A percentile compares a stretch with the other conserved stretches of the same genome.
Evolutionary conservation across 441 rosid genomes (phyloP).

Genomic region (Euphorbia corollata): DNA sequence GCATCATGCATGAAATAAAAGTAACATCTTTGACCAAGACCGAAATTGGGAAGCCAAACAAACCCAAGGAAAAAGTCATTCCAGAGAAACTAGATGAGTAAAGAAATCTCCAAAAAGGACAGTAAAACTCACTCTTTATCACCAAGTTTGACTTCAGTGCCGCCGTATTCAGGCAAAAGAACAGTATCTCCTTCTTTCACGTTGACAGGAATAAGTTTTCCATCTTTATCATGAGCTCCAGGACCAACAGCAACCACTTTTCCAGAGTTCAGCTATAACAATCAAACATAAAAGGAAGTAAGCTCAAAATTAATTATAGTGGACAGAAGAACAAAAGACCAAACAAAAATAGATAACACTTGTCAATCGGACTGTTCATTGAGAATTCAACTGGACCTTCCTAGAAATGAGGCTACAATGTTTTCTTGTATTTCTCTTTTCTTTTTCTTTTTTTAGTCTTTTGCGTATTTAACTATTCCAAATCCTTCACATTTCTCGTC

Average conservation of each 20-base stretch:
- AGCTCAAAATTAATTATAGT: too few species aligned
- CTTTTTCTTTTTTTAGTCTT: too few species aligned
- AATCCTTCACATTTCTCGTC: background rate
- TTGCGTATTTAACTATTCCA: too few species aligned
- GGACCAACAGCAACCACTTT: slow-evolving; percentile 63
- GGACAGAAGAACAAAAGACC: background rate
- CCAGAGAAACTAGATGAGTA: background rate
- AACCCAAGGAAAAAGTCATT: background rate
- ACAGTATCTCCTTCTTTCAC: slow-evolving; percentile 69
- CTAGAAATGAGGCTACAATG: background rate
- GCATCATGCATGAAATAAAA: background rate
- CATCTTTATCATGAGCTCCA: slow-evolving; percentile 43
- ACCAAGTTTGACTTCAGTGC: slow-evolving; percentile 60
- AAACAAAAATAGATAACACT: too few species aligned
- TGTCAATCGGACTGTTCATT: background rate
- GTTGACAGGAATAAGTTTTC: slow-evolving; percentile 40
- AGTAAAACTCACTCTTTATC: slow-evolving; percentile 49
- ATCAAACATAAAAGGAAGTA: background rate
- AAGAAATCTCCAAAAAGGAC: background rate
- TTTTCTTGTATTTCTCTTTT: too few species aligned
- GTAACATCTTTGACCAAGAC: background rate
- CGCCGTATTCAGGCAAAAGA: slow-evolving; percentile 57
- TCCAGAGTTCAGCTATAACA: slow-evolving; percentile 57
- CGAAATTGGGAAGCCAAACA: background rate
- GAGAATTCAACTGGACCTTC: background rate